Percentiles rank a stretch among this genome's conserved stretches.
These are phyloP conservation scores for Boletus patriciae DNA, from an alignment of 768 basidiomycete genomes.

Conservation along the genomic window DNA sequence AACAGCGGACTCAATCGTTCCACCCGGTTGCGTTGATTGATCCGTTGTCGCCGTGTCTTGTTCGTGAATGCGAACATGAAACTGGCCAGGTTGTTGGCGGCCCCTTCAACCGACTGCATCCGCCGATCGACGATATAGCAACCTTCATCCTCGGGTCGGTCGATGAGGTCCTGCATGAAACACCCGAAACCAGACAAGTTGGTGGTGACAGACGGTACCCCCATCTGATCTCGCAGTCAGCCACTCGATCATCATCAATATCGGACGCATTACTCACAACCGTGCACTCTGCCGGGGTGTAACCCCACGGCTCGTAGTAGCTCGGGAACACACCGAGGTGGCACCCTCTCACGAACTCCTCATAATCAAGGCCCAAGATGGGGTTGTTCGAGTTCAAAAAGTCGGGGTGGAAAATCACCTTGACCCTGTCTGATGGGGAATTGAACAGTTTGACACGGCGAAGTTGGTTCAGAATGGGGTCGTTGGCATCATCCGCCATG, in stretches of 20 bases:
- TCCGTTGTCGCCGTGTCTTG: slow-evolving; percentile 93
- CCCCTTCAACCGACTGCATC: slow-evolving; percentile 85
- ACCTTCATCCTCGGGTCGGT: slow-evolving; percentile 90
- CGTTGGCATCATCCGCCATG: slow-evolving; percentile 90
- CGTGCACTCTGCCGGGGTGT: slow-evolving; percentile 98
- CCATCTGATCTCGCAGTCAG: slow-evolving; percentile 63
- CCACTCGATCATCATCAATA: not conserved
- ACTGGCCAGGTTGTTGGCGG: slow-evolving; percentile 78
- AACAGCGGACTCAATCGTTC: slow-evolving; percentile 90
- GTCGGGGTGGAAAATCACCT: slow-evolving; percentile 97
- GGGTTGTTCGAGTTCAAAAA: slow-evolving; percentile 98
- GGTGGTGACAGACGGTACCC: slow-evolving; percentile 95
- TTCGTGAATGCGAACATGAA: slow-evolving; percentile 72
- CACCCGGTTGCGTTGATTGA: slow-evolving; percentile 98
- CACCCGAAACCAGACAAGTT: slow-evolving; percentile 98
- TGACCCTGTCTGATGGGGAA: slow-evolving; percentile 82
- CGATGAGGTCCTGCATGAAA: slow-evolving; percentile 98
- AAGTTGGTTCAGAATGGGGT: slow-evolving; percentile 95
- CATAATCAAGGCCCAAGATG: slow-evolving; percentile 95
- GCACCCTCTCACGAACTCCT: slow-evolving; percentile 98
- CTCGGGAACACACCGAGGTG: slow-evolving; percentile 98
- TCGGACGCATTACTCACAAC: slow-evolving; percentile 57
- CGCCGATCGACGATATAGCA: slow-evolving; percentile 97
- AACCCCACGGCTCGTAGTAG: slow-evolving; percentile 97
- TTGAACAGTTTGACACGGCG: slow-evolving; percentile 95